Base-by-base conservation (phyloP, 148 eudicot genomes). In the Chenopodium suecicum region DNA sequence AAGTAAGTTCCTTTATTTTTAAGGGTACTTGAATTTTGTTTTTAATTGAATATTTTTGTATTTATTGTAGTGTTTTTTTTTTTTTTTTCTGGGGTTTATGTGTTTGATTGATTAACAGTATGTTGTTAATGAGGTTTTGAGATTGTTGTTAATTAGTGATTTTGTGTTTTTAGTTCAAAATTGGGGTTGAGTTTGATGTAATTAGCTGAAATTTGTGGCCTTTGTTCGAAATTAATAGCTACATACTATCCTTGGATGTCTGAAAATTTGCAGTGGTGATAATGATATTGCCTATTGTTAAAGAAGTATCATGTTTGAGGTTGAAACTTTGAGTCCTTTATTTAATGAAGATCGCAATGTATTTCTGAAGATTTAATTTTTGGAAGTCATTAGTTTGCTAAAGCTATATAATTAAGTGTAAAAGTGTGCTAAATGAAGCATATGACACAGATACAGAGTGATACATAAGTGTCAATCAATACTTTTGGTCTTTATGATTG, bases 1-100 rank as follows among this genome's bases (percentile, higher is more conserved):
- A 94, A 91, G 98, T 94, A 76, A 48, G 81, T 84, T 77, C 44
- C 46, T 78, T 11, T 52, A 2, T 34, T 34, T 34, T 34, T 9
- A 47, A 8, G 7, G 12, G 50, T 12, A 0, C 1, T 48, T 48
- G 52, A 9, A 48, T 50, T 12, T 11, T 9, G 2, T 1, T 2
- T 48, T 2, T 3, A 3, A 2, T 48, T 48, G 1, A 41, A 9
- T 48, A 1, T 1, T 50, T 50, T 50, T 50, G 44, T 41, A 41
- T 37, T 37, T 37, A 6, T 50, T 11, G 12, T 50, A 50, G 2
- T 11, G 3, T 50, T 10, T 81, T 74, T 32, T 32, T 32, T 3
- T 25, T 27, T 27, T 27, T 31, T 31, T 74, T 29, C 12, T 13
- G 1, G 22, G 25, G 14, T 73, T 64, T 19, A 9, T 63, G 10